Base-by-base conservation (phyloP, 1,139 yeast species). In the Kodamaea arcana region DNA sequence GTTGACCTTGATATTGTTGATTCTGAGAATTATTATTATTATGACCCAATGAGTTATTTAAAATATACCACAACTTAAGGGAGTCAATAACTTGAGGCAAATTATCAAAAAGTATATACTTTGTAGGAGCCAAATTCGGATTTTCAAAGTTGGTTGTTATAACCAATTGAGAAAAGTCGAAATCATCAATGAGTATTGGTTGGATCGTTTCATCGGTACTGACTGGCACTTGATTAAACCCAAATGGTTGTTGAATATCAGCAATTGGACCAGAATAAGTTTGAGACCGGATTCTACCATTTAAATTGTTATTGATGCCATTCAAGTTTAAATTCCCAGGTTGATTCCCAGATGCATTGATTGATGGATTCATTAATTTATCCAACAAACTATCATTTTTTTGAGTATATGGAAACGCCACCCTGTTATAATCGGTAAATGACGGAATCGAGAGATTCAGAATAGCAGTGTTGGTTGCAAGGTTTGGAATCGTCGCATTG, bases 61-160 rank as follows among this genome's bases (percentile, higher is more conserved):
- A 52, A 14, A 68, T 52, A 26, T 62, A 53, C 48, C 56, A 64
- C 31, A 69, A 54, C 42, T 58, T 66, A 29, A 50, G 38, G 0
- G 72, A 52, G 41, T 66, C 67, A 33, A 68, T 51, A 33, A 65
- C 59, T 26, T 54, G 62, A 16, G 95, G 90, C 47, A 90, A 64
- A 54, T 88, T 86, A 35, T 88, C 86, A 37, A 90, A 69, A 51
- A 90, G 72, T 32, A 90, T 66, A 12, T 82, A 80, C 44, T 82
- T 76, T 0, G 97, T 83, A 7, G 95, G 90, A 2, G 86, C 87
- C 41, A 83, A 63, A 18, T 76, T 69, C 2, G 84, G 72, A 50
- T 80, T 84, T 38, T 80, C 83, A 50, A 78, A 78, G 34, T 81
- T 76, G 5, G 87, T 78, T 8, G 83, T 79, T 28, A 66, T 51